These are phyloP conservation scores for Cercophora sp. DNA, from an alignment of 495 filamentous ascomycete species.

Conservation along the genomic window DNA sequence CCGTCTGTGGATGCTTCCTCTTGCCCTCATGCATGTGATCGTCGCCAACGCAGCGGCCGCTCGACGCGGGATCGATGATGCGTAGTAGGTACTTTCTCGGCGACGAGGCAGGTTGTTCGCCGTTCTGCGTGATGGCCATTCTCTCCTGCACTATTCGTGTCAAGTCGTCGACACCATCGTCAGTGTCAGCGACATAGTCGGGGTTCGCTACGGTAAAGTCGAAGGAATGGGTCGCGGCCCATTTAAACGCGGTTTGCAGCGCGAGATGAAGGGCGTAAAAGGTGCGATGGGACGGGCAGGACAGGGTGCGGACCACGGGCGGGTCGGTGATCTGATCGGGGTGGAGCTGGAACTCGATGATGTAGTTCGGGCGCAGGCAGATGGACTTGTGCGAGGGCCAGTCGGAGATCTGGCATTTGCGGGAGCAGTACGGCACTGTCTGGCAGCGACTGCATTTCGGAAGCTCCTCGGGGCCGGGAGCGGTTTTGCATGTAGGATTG, in stretches of 20 bases:
- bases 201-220: constrained; percentile 22
- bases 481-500: too few relatives aligned
- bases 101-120: background rate
- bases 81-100: constrained; percentile 13
- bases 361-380: constrained; percentile 23
- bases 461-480: too few relatives aligned
- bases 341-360: constrained; percentile 21
- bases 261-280: constrained; percentile 24
- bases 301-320: constrained; percentile 31
- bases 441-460: too few relatives aligned
- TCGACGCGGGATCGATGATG: constrained; percentile 5
- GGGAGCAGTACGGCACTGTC: too few relatives aligned
- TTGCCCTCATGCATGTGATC: constrained; percentile 16
- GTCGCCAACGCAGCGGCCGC: background rate
- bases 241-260: constrained; percentile 33
- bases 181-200: background rate
- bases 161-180: background rate
- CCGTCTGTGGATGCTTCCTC: constrained; percentile 17
- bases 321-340: constrained; percentile 24
- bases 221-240: constrained; percentile 23
- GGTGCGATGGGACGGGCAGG: constrained; percentile 31
- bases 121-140: background rate
- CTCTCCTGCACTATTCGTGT: background rate
- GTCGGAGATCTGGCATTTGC: constrained; percentile 9
- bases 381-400: constrained; percentile 21